Evolutionary conservation across 257 asterid genomes (phyloP).

Genomic region (Forsythia suspensa): DNA sequence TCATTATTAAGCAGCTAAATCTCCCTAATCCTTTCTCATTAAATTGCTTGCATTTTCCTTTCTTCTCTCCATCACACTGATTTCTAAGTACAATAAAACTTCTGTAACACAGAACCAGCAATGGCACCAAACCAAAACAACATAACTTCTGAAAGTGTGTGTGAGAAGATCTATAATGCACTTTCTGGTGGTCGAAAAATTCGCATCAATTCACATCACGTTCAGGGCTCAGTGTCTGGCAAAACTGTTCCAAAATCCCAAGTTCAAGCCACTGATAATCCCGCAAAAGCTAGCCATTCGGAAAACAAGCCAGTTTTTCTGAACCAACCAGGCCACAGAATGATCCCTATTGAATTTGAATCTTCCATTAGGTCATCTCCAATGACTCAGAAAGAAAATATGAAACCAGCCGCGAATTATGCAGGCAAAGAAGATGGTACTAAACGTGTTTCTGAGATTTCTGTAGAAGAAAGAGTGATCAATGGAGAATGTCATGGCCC

Average conservation of each 20-base stretch:
- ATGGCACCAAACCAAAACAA: constrained; percentile 29
- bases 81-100: neutral
- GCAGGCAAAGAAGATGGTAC: neutral
- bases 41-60: constrained; percentile 4
- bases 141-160: neutral
- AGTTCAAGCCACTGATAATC: neutral
- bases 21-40: constrained; percentile 4
- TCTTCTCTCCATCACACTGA: constrained; percentile 1
- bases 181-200: neutral
- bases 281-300: neutral
- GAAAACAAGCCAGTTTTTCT: neutral
- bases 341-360: neutral
- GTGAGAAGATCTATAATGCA: constrained; percentile 12
- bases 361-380: neutral
- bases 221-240: neutral
- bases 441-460: neutral
- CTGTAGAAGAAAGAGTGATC: neutral
- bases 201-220: neutral
- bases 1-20: neutral
- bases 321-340: neutral
- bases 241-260: neutral
- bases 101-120: neutral
- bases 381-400: neutral
- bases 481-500: neutral
- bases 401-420: neutral